Conservation (phyloP, 2,329 filamentous ascomycete species). For the Coccinonectria pachysandricola region DNA sequence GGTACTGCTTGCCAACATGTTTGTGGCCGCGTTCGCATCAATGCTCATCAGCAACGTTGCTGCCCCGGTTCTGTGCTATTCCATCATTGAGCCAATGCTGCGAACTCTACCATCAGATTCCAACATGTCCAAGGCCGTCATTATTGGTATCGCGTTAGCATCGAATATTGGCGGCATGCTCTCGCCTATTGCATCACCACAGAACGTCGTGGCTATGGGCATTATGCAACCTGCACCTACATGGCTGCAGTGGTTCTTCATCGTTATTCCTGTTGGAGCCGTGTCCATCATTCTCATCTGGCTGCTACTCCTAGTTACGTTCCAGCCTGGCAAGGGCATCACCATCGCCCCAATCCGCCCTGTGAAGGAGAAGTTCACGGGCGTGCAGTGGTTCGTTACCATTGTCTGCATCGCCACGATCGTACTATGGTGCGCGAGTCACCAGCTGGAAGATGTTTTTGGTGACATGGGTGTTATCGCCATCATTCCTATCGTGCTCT, state of each 20-base stretch:
- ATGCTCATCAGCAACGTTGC: conserved; percentile 99
- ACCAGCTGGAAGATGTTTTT: conserved; percentile 78
- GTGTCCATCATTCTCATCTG: conserved; percentile 84
- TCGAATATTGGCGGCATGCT: conserved; percentile 96
- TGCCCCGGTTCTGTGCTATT: conserved; percentile 92
- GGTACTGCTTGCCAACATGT: conserved; percentile 95
- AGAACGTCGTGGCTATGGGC: conserved; percentile 92
- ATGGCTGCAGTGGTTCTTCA: conserved; percentile 96
- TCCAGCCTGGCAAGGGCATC: conserved; percentile 74
- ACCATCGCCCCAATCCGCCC: conserved; percentile 86
- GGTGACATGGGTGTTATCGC: conserved; percentile 98
- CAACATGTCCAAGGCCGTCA: conserved; percentile 86
- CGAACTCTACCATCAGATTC: conserved; percentile 86
- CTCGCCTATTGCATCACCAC: conserved; percentile 91
- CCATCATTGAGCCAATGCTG: conserved; percentile 94
- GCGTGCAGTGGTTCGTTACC: conserved; percentile 87
- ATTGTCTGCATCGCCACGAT: conserved; percentile 78
- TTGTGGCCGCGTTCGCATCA: conserved; percentile 91
- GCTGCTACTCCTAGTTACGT: conserved; percentile 73
- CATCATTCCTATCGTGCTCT: conserved; percentile 88
- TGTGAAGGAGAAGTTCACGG: conserved; percentile 78
- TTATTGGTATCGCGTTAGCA: conserved; percentile 87
- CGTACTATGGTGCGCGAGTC: conserved; percentile 80
- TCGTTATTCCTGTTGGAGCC: conserved; percentile 85
- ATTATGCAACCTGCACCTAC: conserved; percentile 89